These are phyloP conservation scores for Microcyclospora tardicrescens DNA, from an alignment of 2,329 filamentous ascomycete species.

Conservation along the genomic window DNA sequence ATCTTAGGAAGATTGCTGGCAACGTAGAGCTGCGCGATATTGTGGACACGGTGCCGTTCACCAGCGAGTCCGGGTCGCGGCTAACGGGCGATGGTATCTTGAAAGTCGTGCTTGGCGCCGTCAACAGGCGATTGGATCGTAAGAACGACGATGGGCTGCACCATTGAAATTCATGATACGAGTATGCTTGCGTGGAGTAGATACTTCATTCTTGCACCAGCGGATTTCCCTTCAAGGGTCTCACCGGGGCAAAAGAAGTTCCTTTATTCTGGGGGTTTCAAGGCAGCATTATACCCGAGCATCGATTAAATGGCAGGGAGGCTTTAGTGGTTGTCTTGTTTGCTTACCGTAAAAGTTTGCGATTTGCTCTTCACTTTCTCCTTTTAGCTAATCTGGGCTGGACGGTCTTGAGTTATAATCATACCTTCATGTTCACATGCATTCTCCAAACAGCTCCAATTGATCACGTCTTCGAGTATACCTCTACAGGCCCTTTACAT, in stretches of 20 bases:
- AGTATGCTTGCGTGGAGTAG: no score
- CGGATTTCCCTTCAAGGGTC: background rate
- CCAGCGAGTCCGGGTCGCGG: conserved; percentile 33
- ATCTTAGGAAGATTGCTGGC: conserved; percentile 41
- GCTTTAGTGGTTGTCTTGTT: no score
- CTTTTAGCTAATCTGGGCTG: no score
- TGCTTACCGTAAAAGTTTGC: no score
- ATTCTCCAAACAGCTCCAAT: no score
- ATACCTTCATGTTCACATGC: no score
- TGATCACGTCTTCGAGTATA: no score
- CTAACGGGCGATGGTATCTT: conserved; percentile 61
- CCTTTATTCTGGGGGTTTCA: background rate
- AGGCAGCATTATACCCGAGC: background rate
- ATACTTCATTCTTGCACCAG: no score
- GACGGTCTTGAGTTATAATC: no score
- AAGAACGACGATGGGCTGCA: conserved; percentile 22
- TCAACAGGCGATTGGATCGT: conserved; percentile 54
- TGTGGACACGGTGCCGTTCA: conserved; percentile 78
- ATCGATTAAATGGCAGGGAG: no score
- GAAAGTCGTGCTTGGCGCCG: conserved; percentile 69
- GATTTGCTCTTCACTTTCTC: no score
- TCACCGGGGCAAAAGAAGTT: background rate
- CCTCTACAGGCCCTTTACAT: no score
- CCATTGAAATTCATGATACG: conserved; percentile 6
- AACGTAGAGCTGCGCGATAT: conserved; percentile 61